Conservation (phyloP, 2,329 filamentous ascomycete genomes). For the Penicillium sp. region DNA sequence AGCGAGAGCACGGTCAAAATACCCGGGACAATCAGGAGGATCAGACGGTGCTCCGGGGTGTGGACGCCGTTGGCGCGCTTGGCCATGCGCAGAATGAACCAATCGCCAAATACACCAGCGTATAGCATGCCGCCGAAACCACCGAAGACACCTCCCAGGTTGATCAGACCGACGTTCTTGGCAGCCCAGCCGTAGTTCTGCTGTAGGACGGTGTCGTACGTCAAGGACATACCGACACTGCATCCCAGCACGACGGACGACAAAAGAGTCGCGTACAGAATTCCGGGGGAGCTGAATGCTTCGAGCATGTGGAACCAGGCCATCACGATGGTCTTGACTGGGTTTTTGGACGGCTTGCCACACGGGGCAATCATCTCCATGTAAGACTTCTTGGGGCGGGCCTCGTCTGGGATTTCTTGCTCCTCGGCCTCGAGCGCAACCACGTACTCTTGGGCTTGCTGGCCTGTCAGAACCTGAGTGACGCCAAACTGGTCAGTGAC, state of each 20-base stretch:
- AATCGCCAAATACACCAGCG: conserved; percentile 26
- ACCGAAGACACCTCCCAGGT: conserved; percentile 30
- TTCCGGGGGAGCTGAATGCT: conserved; percentile 37
- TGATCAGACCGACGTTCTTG: conserved; percentile 27
- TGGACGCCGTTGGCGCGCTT: conserved; percentile 36
- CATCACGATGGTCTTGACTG: conserved; percentile 8
- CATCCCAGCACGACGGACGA: conserved; percentile 41
- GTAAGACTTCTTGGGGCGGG: conserved; percentile 12
- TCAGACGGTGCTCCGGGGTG: conserved; percentile 38
- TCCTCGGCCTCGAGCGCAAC: conserved; percentile 1
- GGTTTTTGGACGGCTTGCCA: conserved; percentile 18
- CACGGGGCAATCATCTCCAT: conserved; percentile 38
- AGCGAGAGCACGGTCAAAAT: conserved; percentile 34
- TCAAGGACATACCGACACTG: conserved; percentile 42
- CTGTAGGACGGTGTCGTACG: conserved; percentile 40
- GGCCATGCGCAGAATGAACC: conserved; percentile 31
- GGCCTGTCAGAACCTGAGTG: conserved; percentile 35
- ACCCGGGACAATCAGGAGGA: conserved; percentile 35
- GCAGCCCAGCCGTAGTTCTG: conserved; percentile 37
- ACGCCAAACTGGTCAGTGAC: conserved; percentile 45
- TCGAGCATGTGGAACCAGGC: conserved; percentile 27
- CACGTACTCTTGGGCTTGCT: conserved; percentile 28
- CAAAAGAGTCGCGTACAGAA: conserved; percentile 41
- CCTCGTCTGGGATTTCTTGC: conserved; percentile 13
- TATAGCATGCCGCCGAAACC: conserved; percentile 32